These are phyloP conservation scores for Beauveria brongniartii DNA, from an alignment of 2,329 filamentous ascomycete genomes.

Conservation along the genomic window DNA sequence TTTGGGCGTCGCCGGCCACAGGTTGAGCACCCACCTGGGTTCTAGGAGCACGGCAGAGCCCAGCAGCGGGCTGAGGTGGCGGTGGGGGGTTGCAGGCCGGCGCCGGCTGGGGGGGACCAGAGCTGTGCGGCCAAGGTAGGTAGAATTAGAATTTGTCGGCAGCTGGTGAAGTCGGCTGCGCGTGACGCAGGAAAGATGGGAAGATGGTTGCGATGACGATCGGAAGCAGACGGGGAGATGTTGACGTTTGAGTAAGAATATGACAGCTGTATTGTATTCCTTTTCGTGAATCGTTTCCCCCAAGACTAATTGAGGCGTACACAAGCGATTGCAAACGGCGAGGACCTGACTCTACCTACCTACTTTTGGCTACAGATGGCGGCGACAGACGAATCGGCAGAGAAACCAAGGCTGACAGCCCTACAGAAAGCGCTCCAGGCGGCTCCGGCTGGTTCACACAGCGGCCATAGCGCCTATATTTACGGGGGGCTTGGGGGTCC, in stretches of 20 bases:
- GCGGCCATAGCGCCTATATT: background rate
- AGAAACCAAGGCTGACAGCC: background rate
- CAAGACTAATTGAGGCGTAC: background rate
- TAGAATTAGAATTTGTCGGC: background rate
- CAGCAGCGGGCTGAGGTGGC: slow-evolving; percentile 10
- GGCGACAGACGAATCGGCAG: no score
- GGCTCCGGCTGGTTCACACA: background rate
- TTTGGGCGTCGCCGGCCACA: slow-evolving; percentile 5
- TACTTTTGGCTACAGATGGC: no score
- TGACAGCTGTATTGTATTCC: background rate
- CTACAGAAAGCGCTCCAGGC: background rate
- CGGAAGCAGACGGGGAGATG: background rate
- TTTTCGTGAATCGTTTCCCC: background rate
- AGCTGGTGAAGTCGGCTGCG: background rate
- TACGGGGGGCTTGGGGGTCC: background rate
- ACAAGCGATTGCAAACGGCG: background rate
- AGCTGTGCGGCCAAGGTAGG: background rate
- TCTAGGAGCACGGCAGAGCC: background rate
- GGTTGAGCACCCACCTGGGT: background rate
- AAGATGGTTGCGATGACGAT: background rate
- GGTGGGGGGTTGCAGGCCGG: background rate
- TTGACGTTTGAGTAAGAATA: background rate
- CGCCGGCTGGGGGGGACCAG: background rate
- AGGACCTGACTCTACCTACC: no score
- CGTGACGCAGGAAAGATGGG: background rate